Evolutionary conservation across 345 rosid genomes (phyloP).

Genomic region (Eucalyptus curtisii): DNA sequence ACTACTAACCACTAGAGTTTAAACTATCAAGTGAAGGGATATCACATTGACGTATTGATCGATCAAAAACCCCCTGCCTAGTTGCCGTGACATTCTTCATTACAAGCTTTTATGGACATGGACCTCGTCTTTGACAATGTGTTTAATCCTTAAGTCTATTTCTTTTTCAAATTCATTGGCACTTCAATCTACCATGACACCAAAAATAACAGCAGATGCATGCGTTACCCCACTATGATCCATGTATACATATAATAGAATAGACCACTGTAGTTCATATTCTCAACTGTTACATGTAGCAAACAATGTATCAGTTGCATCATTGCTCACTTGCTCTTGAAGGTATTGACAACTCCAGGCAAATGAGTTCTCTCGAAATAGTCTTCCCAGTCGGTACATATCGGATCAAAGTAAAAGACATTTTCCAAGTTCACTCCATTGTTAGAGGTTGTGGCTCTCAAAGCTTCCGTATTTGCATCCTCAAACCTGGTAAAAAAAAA

Average conservation of each 20-base stretch:
- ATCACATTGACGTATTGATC: too few species aligned
- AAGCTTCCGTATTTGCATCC: constrained; percentile 9
- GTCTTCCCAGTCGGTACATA: constrained; percentile 35
- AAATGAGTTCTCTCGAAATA: constrained; percentile 30
- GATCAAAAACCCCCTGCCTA: too few species aligned
- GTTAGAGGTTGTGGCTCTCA: background rate
- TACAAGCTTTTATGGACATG: too few species aligned
- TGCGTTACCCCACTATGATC: background rate
- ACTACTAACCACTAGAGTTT: too few species aligned
- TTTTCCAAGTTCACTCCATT: background rate
- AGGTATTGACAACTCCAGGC: constrained; percentile 16
- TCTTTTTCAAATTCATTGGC: background rate
- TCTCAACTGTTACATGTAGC: background rate
- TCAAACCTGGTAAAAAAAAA: constrained; percentile 6
- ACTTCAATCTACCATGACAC: background rate
- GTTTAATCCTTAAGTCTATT: too few species aligned
- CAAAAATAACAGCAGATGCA: background rate
- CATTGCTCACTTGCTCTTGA: background rate
- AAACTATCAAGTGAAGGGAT: too few species aligned
- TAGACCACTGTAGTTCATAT: background rate
- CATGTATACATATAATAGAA: background rate
- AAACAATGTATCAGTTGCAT: background rate
- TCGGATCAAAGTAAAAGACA: constrained; percentile 37
- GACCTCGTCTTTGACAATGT: too few species aligned
- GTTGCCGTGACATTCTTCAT: too few species aligned